Base-by-base conservation (phyloP, 768 basidiomycete genomes). In the Russula ochroleuca region DNA sequence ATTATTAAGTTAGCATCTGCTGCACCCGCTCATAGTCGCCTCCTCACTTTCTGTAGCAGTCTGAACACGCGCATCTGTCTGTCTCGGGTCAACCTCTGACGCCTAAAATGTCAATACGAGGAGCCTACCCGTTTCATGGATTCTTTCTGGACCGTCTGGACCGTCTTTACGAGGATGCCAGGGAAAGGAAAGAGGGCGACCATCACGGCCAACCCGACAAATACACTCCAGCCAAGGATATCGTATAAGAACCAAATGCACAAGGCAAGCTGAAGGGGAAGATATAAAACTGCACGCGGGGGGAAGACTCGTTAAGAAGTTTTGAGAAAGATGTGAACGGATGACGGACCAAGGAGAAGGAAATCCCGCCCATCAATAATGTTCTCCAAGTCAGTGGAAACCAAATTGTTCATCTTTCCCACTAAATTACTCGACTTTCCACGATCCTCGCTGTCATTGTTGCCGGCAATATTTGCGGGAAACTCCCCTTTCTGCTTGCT, bases 391-490 rank as follows among this genome's bases (percentile, higher is more conserved):
- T 92, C 90, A 1, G 85, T 84, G 9, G 88, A 84, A 38, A 89
- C 81, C 7, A 91, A 74, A 59, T 90, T 92, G 72, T 87, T 92
- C 71, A 92, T 85, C 70, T 83, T 88, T 11, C 91, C 90, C 41
- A 85, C 81, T 21, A 89, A 73, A 69, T 86, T 85, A 10, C 74
- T 75, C 13, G 73, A 71, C 35, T 63, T 56, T 3, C 51, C 47
- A 28, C 25, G 11, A 38, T 57, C 54, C 43, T 54, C 53, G 19
- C 43, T 7, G 21, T 37, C 41, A 25, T 59, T 33, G 52, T 66
- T 43, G 54, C 56, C 15, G 5, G 28, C 56, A 25, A 47, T 52
- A n/a, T 65, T 40, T 14, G 54, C 35, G 10, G 19, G 17, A 31
- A 43, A n/a, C 21, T 54, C 50, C 47, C 52, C 59, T 6, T 33